Evolutionary conservation across 768 basidiomycete species (phyloP).

Genomic region (Tremella yokohamensis): DNA sequence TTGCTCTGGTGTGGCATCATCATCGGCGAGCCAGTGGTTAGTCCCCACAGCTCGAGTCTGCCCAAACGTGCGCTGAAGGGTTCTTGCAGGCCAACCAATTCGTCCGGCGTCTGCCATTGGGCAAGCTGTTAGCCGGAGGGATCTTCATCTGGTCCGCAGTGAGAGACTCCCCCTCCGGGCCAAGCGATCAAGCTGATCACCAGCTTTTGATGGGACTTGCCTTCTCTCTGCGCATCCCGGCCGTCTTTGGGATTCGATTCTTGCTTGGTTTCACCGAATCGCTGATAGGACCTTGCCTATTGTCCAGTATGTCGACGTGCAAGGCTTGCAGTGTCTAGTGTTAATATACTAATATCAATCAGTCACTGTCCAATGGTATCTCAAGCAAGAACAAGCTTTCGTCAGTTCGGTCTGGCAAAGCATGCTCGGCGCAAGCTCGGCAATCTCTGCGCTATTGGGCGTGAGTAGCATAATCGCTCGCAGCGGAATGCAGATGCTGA

Average conservation of each 20-base stretch:
- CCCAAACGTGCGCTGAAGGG: not conserved
- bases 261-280: constrained; percentile 23
- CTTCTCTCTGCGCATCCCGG: constrained; percentile 18
- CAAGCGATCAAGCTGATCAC: not conserved
- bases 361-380: constrained; percentile 30
- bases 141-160: constrained; percentile 11
- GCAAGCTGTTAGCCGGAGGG: constrained; percentile 13
- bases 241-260: constrained; percentile 22
- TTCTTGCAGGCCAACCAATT: constrained; percentile 27
- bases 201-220: constrained; percentile 20
- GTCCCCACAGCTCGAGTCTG: not conserved
- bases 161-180: not conserved
- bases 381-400: constrained; percentile 17
- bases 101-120: constrained; percentile 27
- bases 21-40: constrained; percentile 32
- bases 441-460: constrained; percentile 6
- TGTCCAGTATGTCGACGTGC: constrained; percentile 12
- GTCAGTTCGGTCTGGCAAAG: constrained; percentile 24
- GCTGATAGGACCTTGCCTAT: constrained; percentile 11
- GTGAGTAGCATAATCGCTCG: not conserved
- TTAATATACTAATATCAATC: too few relatives aligned
- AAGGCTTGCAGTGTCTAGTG: too few relatives aligned
- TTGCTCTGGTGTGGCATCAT: constrained; percentile 37
- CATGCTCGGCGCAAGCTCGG: constrained; percentile 15
- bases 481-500: not conserved